Base-by-base conservation (phyloP, 1,284 basidiomycete species). In the Moesziomyces antarcticus region DNA sequence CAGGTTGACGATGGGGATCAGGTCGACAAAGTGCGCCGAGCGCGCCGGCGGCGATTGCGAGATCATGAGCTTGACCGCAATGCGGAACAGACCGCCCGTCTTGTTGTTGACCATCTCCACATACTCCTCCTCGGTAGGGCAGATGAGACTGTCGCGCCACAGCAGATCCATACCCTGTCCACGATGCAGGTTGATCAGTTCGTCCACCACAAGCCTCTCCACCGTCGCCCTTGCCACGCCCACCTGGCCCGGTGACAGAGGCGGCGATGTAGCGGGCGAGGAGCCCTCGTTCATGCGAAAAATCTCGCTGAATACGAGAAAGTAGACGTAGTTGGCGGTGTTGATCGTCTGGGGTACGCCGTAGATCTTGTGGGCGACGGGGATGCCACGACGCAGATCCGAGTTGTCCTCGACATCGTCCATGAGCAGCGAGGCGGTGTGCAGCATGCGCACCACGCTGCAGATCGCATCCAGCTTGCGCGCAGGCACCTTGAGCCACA, bases 391-490 rank as follows among this genome's bases (percentile, higher is more conserved):
- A 10, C 97, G 88, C 25, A 99, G 87, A 76, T 95, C 92, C 0
- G 94, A 93, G 73, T 93, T 92, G 81, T 99, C 97, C 85, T 99
- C 94, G 41, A 99, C 96, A 83, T 99, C 97, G 84, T 99, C 97
- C 79, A 99, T 90, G 74, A 99, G 88, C 41, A 99, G 86, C 81
- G 93, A 96, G 2, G 94, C 93, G 51, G 91, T 94, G 78, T 99
- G 97, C 37, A 99, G 88, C 93, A 96, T 97, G 72, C 90, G 90
- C 25, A 99, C 92, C 43, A 99, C 89, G 61, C 87, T 87, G 4
- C 90, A 88, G 69, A 99, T 93, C 44, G 91, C 86, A 24, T 85
- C 85, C 11, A 97, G 88, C 81, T 92, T 91, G 24, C 88, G 87
- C 27, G 86, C 81, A 0, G 92, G 91, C 1, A 99, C 94, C 1